Evolutionary conservation across 768 basidiomycete species (phyloP).

Genomic region (Russula olivacea): DNA sequence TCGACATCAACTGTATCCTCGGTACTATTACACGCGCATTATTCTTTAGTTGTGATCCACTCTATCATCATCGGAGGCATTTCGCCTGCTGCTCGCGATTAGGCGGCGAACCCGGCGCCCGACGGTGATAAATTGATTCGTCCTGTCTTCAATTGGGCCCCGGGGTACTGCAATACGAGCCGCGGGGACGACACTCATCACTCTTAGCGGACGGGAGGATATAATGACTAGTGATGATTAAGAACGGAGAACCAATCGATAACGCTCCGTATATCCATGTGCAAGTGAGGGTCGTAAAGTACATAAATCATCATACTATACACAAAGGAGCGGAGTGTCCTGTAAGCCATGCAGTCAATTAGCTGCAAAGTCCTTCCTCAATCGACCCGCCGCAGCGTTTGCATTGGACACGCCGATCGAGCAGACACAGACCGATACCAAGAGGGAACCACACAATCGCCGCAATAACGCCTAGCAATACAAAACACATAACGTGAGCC

Average conservation of each 20-base stretch:
- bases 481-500: not conserved
- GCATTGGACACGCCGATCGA: conserved; percentile 69
- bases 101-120: too few relatives aligned
- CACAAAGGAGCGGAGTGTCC: not conserved
- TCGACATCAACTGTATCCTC: too few relatives aligned
- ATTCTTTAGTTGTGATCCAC: too few relatives aligned
- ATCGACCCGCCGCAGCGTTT: conserved; percentile 40
- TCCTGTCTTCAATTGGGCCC: too few relatives aligned
- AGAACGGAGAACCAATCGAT: not conserved
- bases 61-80: too few relatives aligned
- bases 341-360: not conserved
- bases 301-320: not conserved
- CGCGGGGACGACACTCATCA: not conserved
- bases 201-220: not conserved
- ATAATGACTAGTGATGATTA: not conserved
- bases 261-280: not conserved
- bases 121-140: too few relatives aligned
- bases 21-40: too few relatives aligned
- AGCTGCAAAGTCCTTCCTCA: conserved; percentile 32
- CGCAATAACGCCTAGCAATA: conserved; percentile 58
- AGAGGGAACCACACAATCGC: conserved; percentile 85
- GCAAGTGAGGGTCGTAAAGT: not conserved
- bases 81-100: too few relatives aligned
- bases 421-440: conserved; percentile 69
- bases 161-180: not conserved